Evolutionary conservation across 2,329 filamentous ascomycete species (phyloP), one percentile per base, ranked within the genome.

Genomic region (Ambrosiella cleistominuta): DNA sequence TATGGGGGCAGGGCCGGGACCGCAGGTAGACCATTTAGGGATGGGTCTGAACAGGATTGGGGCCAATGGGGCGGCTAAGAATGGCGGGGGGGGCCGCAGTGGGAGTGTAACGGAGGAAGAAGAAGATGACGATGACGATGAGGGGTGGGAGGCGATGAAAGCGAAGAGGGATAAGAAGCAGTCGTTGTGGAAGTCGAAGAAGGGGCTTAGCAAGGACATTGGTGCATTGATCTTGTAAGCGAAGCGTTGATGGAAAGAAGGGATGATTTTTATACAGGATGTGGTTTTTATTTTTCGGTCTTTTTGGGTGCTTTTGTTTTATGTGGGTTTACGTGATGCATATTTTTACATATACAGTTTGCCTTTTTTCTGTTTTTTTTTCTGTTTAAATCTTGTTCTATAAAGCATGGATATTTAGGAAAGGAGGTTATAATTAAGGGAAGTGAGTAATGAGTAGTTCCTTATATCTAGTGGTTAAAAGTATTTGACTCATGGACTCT

Each of bases 101-200:
- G 40, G 40, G n/a, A 42, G 40, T 47, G 11, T 47, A 8, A 47
- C 13, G n/a, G 44, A 47, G 15, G 44, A 47, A 37, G 82, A 85
- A 52, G 79, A 81, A 57, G 81, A 85, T 38, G 82, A 85, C 53
- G 79, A 81, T 58, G 81, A 85, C 15, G 82, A 85, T 57, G 74
- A 83, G 64, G 82, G 80, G 13, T 86, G 82, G 82, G 81, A 79
- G 62, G 79, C 81, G 37, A 83, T 86, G 80, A 81, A 80, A 65
- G 79, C 79, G 58, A 84, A 84, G 71, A 74, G 80, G 60, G 80
- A 84, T 59, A 79, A 83, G 72, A 85, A 83, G 71, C 78, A 76
- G 65, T 79, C 78, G n/a, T 63, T 78, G 40, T 85, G 82, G 82
- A 77, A 74, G 67, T 73, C 72, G 49, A 85, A 82, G 70, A 83